Conservation (phyloP, 2,329 filamentous ascomycete genomes). For the Aspergillus proliferans region DNA sequence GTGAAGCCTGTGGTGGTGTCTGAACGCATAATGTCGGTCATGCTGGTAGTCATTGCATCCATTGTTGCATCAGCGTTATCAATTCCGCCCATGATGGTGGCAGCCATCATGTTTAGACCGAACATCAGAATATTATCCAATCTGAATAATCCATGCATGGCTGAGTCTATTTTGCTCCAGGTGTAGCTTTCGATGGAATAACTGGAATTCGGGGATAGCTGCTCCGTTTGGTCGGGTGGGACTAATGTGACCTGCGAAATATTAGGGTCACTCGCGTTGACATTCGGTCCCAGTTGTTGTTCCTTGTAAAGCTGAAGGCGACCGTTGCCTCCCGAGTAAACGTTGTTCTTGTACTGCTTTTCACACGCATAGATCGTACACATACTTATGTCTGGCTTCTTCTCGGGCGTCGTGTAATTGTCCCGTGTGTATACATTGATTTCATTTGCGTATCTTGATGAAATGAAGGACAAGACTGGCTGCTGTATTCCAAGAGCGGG, state of each 20-base stretch:
- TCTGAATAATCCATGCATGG: no score
- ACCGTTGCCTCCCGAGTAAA: background rate
- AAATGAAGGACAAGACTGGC: background rate
- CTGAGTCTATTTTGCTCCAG: background rate
- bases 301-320: background rate
- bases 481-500: background rate
- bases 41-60: conserved; percentile 9
- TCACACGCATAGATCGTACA: conserved; percentile 9
- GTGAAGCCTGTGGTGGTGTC: conserved; percentile 6
- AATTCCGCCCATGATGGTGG: background rate
- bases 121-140: no score
- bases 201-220: background rate
- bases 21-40: conserved; percentile 10
- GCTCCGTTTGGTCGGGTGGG: background rate
- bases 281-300: background rate
- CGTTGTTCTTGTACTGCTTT: conserved; percentile 1
- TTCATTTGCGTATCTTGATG: background rate
- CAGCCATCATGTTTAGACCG: no score
- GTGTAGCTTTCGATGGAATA: background rate
- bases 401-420: conserved; percentile 1
- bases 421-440: conserved; percentile 2
- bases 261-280: no score
- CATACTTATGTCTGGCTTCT: conserved; percentile 6
- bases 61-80: conserved; percentile 2
- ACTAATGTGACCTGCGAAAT: background rate